Evolutionary conservation across 495 filamentous ascomycete species (phyloP).

Genomic region (Chlorociboria aeruginascens): DNA sequence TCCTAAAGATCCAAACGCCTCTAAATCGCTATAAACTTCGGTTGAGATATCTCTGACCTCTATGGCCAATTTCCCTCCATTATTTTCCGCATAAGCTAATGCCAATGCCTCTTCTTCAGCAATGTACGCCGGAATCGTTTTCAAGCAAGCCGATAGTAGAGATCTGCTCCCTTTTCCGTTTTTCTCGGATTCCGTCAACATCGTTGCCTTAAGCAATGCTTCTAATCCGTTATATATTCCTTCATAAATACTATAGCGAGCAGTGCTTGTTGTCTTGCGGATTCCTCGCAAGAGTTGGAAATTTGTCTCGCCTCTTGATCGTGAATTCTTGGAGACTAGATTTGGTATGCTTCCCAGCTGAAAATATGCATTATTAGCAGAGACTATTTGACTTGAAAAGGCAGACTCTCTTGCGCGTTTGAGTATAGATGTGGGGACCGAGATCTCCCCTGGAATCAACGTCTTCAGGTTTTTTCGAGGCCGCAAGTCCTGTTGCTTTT

Average conservation of each 20-base stretch:
- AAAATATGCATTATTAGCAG: too few relatives aligned
- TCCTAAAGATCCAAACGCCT: conserved; percentile 40
- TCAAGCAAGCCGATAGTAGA: conserved; percentile 52
- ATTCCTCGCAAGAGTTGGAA: conserved; percentile 16
- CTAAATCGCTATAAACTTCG: conserved; percentile 55
- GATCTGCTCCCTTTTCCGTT: conserved; percentile 35
- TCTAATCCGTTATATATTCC: conserved; percentile 37
- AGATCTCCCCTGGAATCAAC: conserved; percentile 16
- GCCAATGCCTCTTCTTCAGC: conserved; percentile 42
- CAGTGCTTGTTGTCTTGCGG: conserved; percentile 4
- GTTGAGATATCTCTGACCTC: conserved; percentile 27
- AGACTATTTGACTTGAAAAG: background rate
- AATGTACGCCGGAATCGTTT: conserved; percentile 53
- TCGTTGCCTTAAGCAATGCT: conserved; percentile 34
- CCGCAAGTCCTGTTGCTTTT: background rate
- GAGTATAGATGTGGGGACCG: conserved; percentile 17
- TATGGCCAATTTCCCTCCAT: conserved; percentile 29
- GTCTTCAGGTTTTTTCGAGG: background rate
- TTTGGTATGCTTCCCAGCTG: too few relatives aligned
- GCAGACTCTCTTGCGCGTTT: conserved; percentile 8
- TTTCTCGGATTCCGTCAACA: background rate
- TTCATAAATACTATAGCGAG: conserved; percentile 20
- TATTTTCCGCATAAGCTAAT: conserved; percentile 35
- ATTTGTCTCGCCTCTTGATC: background rate
- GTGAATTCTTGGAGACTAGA: too few relatives aligned